Evolutionary conservation across 2,329 filamentous ascomycete species (phyloP), one percentile per base, ranked within the genome.

Genomic region (Diaporthe helianthi): DNA sequence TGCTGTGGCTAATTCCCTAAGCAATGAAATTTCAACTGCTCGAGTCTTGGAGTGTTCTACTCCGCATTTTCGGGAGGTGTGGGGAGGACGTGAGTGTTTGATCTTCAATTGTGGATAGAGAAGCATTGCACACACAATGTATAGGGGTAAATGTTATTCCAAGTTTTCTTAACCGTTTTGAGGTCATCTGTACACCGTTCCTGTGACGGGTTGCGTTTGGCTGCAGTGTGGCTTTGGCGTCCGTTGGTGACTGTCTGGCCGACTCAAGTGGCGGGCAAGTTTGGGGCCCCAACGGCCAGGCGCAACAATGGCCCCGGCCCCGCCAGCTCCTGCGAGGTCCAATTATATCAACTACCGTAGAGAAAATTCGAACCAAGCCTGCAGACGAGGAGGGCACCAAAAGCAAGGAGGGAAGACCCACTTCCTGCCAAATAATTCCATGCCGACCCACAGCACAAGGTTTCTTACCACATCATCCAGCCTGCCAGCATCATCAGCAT

Each of bases 391-490:
- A 58, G 36, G 33, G 54, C 36, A 44, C 2, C 38, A 46, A 61
- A 61, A 61, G 38, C 55, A 46, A 44, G 41, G 36, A 44, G 24
- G 33, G 29, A 47, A 26, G 55, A 61, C 55, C 55, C 55, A 61
- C 55, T 60, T 22, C 38, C 36, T 58, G 54, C 54, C 36, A 58
- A 17, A 58, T 36, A 44, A 44, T 58, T 60, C 54, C 36, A 36
- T 44, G n/a, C 52, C 17, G 36, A 24, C 54, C 31, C 31, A 33
- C 31, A 9, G 31, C 36, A n/a, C 12, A 60, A 60, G 54, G 41
- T 63, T 41, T 63, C 44, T 49, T 63, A 63, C 58, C 58, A 61
- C 41, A 47, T 61, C 58, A 36, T 1, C 58, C 41, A 49, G 24
- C 58, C 36, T 26, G 2, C 58, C 41, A 49, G 24, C 58, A 49